Conservation (phyloP, 148 eudicot species). For the Rhododendron kiyosumense region DNA sequence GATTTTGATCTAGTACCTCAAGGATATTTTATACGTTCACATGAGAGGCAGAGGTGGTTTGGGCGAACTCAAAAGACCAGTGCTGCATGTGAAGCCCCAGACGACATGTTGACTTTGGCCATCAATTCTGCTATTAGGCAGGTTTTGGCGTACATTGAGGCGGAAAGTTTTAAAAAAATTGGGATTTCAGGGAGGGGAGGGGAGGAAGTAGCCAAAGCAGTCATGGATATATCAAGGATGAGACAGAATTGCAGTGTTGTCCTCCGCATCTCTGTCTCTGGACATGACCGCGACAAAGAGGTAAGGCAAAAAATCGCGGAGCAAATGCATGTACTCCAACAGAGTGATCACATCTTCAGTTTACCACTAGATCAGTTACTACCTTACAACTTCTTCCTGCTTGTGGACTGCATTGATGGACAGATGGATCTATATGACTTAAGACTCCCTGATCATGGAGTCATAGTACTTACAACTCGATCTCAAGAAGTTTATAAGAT, state of each 20-base stretch:
- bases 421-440: neutral
- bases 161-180: neutral
- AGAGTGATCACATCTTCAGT: neutral
- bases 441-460: neutral
- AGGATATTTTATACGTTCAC: neutral
- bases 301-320: neutral
- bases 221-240: neutral
- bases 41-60: neutral
- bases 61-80: neutral
- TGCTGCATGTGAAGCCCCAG: neutral
- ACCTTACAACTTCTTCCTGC: neutral
- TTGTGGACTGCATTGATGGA: neutral
- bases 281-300: neutral
- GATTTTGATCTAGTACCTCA: neutral
- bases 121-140: neutral
- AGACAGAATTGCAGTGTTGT: neutral
- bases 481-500: conserved; percentile 7
- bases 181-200: neutral
- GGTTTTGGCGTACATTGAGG: neutral
- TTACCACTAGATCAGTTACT: neutral
- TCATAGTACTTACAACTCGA: neutral
- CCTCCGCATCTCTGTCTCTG: neutral
- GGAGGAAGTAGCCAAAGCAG: neutral
- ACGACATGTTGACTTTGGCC: neutral
- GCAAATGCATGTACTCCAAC: neutral